Percentiles rank a stretch among this genome's conserved stretches.
Conservation (phyloP, 805 yeast genomes). For the Wickerhamiella kurtzmanii region DNA sequence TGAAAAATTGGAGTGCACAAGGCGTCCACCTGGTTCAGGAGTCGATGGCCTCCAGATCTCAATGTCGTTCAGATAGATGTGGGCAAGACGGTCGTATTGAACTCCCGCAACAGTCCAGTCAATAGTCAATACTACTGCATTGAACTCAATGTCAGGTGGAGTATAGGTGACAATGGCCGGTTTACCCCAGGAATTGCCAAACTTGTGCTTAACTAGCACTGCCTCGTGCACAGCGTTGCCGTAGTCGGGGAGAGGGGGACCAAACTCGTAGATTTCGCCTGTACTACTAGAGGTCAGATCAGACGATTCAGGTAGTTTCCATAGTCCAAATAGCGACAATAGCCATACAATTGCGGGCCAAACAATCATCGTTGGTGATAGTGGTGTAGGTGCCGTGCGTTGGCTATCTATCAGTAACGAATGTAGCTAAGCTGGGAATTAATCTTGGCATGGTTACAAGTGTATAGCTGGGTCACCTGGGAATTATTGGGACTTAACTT, state of each 20-base stretch:
- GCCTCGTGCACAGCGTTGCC: constrained; percentile 6
- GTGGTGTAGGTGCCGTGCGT: no score
- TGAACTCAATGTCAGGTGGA: constrained; percentile 26
- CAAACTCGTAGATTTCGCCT: constrained; percentile 6
- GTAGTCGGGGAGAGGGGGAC: constrained; percentile 6
- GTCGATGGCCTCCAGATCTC: constrained; percentile 81
- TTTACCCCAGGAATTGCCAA: constrained; percentile 25
- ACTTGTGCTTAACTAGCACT: constrained; percentile 18
- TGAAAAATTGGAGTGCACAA: constrained; percentile 35
- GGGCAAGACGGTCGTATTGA: constrained; percentile 29
- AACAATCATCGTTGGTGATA: no score
- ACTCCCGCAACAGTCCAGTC: constrained; percentile 24
- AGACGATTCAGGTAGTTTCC: no score
- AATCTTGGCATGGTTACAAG: no score
- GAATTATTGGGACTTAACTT: no score
- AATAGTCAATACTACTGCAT: constrained; percentile 26
- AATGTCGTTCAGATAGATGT: constrained; percentile 31
- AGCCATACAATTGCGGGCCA: no score
- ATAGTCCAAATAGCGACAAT: no score
- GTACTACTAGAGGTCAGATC: no score
- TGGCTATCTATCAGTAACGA: no score
- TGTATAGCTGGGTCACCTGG: no score
- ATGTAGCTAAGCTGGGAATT: no score
- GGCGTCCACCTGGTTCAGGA: constrained; percentile 53
- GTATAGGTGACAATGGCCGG: constrained; percentile 23